A percentile compares a stretch with the other conserved stretches of the same genome.
phyloP scores from a whole-genome alignment of 306 rosid species.

The Vigna mungo region DNA sequence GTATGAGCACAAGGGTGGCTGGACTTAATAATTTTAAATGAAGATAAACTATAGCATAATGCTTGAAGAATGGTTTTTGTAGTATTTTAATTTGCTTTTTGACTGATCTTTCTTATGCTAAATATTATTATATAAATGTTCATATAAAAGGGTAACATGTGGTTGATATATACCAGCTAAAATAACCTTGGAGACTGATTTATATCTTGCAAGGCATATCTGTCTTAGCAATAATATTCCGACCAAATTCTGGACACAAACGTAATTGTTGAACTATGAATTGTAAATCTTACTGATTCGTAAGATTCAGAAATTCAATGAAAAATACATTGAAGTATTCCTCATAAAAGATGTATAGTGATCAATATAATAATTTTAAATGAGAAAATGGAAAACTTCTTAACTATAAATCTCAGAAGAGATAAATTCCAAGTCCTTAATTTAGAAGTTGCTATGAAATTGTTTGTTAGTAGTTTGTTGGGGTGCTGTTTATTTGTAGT shows the following conservation, averaged over 20 bases:
- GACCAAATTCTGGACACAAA: background rate
- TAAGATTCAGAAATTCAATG: background rate
- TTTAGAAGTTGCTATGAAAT: background rate
- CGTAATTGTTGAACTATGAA: background rate
- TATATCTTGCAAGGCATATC: conserved; percentile 4
- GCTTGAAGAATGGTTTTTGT: conserved; percentile 25
- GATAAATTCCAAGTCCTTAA: background rate
- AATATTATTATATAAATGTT: background rate
- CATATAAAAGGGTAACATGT: background rate
- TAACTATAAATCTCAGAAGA: conserved; percentile 4
- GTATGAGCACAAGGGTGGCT: conserved; percentile 11
- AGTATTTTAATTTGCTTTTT: conserved; percentile 9
- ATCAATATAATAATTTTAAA: background rate
- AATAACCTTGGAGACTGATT: background rate
- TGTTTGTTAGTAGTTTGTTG: too few species aligned
- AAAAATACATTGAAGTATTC: background rate
- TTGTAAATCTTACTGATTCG: background rate
- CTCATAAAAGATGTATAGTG: background rate
- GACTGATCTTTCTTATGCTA: conserved; percentile 8
- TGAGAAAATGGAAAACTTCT: background rate
- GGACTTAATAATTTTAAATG: conserved; percentile 14
- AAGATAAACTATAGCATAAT: conserved; percentile 17
- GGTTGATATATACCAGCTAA: background rate
- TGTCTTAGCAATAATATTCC: background rate
- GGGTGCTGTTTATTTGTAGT: too few species aligned